These are phyloP conservation scores for Spinacia oleracea DNA, from an alignment of 179 eudicot species.

Conservation along the genomic window DNA sequence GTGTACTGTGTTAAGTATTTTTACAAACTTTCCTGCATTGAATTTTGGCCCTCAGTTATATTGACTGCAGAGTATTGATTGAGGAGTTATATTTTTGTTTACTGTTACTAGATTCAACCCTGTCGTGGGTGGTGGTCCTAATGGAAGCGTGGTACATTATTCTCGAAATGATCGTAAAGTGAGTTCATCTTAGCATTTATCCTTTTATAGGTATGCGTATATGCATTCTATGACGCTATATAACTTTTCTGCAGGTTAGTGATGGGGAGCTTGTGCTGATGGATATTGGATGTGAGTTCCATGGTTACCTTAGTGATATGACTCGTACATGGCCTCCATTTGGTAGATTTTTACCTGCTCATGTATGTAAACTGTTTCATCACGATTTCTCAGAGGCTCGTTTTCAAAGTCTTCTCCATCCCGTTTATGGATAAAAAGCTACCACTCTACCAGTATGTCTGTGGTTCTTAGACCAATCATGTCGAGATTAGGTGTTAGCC, in stretches of 20 bases:
- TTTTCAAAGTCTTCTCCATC: neutral
- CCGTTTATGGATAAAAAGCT: neutral
- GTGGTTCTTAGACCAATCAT: neutral
- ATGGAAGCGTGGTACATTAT: constrained; percentile 89
- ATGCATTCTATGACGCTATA: constrained; percentile 7
- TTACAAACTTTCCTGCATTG: too few relatives aligned
- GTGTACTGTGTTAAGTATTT: too few relatives aligned
- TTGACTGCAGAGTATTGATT: neutral
- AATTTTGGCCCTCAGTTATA: constrained; percentile 2
- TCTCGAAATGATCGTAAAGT: constrained; percentile 91
- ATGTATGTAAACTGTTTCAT: constrained; percentile 43
- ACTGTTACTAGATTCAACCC: constrained; percentile 70
- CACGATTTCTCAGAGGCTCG: constrained; percentile 7
- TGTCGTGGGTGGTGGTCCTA: constrained; percentile 95
- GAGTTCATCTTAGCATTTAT: constrained; percentile 35
- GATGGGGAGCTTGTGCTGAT: constrained; percentile 79
- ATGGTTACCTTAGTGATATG: constrained; percentile 95
- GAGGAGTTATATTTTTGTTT: constrained; percentile 6
- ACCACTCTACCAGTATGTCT: neutral
- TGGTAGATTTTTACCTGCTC: constrained; percentile 67
- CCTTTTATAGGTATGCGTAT: neutral
- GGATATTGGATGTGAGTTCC: constrained; percentile 95
- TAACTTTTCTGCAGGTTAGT: constrained; percentile 50
- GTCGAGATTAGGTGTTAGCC: neutral
- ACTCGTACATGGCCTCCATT: constrained; percentile 98